Evolutionary conservation across 2,329 filamentous ascomycete genomes (phyloP).

Genomic region (Botrytis cinerea): DNA sequence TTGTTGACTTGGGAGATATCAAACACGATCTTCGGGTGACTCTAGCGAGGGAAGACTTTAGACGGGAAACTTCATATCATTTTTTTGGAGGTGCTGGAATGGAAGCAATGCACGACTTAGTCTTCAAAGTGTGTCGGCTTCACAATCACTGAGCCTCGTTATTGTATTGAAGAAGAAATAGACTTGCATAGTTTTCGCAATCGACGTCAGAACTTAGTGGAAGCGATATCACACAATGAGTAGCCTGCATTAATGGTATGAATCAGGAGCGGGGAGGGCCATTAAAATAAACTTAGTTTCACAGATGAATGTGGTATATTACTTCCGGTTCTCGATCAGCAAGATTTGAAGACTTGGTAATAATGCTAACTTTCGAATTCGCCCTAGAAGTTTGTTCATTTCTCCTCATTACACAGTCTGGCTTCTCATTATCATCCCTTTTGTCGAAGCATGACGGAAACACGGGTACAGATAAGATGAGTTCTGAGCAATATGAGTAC

Average conservation of each 20-base stretch:
- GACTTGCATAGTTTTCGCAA: neutral
- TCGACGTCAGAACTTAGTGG: neutral
- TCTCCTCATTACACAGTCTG: too few species aligned
- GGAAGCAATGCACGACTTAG: neutral
- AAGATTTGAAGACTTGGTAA: too few species aligned
- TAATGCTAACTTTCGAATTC: too few species aligned
- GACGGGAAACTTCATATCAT: neutral
- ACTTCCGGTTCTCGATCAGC: too few species aligned
- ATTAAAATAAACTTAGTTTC: too few species aligned
- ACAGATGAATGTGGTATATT: too few species aligned
- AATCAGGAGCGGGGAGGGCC: neutral
- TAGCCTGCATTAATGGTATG: neutral
- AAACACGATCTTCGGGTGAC: neutral
- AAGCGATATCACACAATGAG: neutral
- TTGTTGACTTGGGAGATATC: neutral
- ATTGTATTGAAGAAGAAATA: neutral
- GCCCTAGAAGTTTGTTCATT: too few species aligned
- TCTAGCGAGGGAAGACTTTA: neutral
- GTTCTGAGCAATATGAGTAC: too few species aligned
- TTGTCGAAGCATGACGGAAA: too few species aligned
- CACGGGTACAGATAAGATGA: too few species aligned
- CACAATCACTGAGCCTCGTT: neutral
- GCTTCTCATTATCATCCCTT: too few species aligned
- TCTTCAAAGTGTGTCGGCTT: neutral
- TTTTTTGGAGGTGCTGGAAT: neutral